These are phyloP conservation scores for Hemerocallis citrina DNA, from an alignment of 106 monocot genomes.

Conservation along the genomic window DNA sequence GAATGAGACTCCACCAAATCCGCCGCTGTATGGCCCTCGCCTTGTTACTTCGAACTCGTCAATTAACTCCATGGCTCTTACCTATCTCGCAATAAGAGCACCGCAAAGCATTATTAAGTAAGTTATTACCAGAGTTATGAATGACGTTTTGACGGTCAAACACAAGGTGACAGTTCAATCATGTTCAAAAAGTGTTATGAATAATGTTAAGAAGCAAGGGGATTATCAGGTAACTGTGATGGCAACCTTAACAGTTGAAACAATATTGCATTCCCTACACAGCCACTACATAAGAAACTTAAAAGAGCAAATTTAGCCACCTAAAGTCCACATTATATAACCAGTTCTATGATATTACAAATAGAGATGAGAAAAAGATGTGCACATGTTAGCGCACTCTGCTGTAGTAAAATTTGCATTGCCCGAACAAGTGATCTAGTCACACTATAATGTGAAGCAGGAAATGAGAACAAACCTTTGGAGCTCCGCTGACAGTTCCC, in stretches of 20 bases:
- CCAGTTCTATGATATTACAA: neutral
- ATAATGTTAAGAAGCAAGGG: too few species aligned
- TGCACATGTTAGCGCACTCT: neutral
- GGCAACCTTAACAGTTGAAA: too few species aligned
- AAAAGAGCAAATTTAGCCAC: too few species aligned
- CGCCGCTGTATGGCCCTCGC: slow-evolving; percentile 67
- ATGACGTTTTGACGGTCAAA: neutral
- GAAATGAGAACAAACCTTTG: slow-evolving; percentile 13
- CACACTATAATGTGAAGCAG: neutral
- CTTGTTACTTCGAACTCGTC: slow-evolving; percentile 61
- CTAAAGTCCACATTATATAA: neutral
- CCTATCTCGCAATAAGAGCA: slow-evolving; percentile 17
- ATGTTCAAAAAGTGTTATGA: too few species aligned
- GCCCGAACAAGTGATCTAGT: too few species aligned
- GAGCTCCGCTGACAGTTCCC: slow-evolving; percentile 26
- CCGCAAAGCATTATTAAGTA: neutral
- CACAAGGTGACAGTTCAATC: neutral
- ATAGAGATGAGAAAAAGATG: too few species aligned
- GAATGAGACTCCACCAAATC: slow-evolving; percentile 50
- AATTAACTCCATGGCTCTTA: slow-evolving; percentile 70
- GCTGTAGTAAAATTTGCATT: neutral
- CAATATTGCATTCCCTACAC: too few species aligned
- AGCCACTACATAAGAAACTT: too few species aligned
- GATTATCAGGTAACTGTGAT: too few species aligned
- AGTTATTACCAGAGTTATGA: neutral